A percentile compares a stretch with the other conserved stretches of the same genome.
These are phyloP conservation scores for Diaporthe citriasiana DNA, from an alignment of 2,329 filamentous ascomycete species.

Conservation along the genomic window DNA sequence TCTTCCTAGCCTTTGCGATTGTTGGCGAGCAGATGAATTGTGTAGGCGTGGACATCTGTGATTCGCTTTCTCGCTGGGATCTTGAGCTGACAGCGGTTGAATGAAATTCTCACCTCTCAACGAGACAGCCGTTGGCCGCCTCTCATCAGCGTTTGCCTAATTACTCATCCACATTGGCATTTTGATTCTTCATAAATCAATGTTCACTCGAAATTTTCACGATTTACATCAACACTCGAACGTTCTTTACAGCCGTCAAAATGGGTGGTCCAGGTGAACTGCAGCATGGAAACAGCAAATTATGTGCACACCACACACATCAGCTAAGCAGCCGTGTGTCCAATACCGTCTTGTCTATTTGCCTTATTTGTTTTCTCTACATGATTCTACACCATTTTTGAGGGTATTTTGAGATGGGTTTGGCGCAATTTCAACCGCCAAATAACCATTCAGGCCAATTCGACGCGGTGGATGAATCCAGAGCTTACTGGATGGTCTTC, in stretches of 20 bases:
- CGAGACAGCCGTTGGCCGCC: neutral
- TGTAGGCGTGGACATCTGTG: neutral
- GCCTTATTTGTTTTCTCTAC: conserved; percentile 21
- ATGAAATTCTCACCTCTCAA: conserved; percentile 26
- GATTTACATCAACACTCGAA: neutral
- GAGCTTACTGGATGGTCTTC: conserved; percentile 67
- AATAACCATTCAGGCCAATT: neutral
- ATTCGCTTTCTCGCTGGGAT: neutral
- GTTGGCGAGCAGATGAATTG: neutral
- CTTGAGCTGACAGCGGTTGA: too few species aligned
- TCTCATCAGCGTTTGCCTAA: neutral
- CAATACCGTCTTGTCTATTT: neutral
- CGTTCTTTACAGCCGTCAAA: neutral
- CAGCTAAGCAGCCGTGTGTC: neutral
- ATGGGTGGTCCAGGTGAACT: neutral
- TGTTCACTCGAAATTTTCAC: neutral
- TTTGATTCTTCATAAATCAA: neutral
- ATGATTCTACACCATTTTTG: conserved; percentile 27
- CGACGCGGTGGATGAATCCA: neutral
- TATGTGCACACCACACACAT: neutral
- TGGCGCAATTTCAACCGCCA: neutral
- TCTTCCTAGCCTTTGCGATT: neutral
- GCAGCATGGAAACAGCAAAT: neutral
- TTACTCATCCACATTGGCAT: neutral
- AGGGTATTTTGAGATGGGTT: neutral